phyloP scores from a whole-genome alignment of 1,284 basidiomycete species.

The Microbotryomycetes sp. region DNA sequence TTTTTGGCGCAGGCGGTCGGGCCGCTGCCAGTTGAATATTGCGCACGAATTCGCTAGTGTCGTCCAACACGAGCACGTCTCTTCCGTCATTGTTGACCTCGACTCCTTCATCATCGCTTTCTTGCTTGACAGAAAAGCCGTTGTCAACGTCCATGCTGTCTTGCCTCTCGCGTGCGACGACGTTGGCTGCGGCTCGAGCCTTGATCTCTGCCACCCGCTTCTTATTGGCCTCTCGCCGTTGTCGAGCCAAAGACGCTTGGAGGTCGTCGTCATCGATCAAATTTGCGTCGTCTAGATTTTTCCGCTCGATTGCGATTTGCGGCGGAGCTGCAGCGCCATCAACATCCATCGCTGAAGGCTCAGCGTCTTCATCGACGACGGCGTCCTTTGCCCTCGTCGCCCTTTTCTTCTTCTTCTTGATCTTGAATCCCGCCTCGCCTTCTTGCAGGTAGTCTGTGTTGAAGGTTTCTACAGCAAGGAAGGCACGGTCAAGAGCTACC shows the following conservation, averaged over 20 bases:
- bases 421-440: slow-evolving; percentile 83
- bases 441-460: slow-evolving; percentile 84
- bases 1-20: slow-evolving; percentile 45
- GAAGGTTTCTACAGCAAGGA: slow-evolving; percentile 60
- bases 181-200: slow-evolving; percentile 34
- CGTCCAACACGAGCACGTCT: slow-evolving; percentile 71
- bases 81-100: neutral
- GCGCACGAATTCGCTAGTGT: slow-evolving; percentile 94
- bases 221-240: slow-evolving; percentile 70
- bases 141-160: slow-evolving; percentile 1
- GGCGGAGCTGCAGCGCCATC: slow-evolving; percentile 50
- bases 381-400: slow-evolving; percentile 57
- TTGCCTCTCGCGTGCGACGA: slow-evolving; percentile 41
- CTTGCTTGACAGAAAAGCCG: neutral
- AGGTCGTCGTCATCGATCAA: slow-evolving; percentile 98
- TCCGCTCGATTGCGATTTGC: slow-evolving; percentile 37
- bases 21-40: slow-evolving; percentile 51
- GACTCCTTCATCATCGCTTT: slow-evolving; percentile 7
- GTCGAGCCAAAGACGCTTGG: slow-evolving; percentile 81
- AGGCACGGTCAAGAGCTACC: slow-evolving; percentile 5
- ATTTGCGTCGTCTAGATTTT: slow-evolving; percentile 47
- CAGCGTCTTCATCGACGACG: slow-evolving; percentile 42
- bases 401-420: slow-evolving; percentile 83
- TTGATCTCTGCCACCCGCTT: slow-evolving; percentile 63
- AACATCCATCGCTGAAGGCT: slow-evolving; percentile 56